A percentile compares a stretch with the other conserved stretches of the same genome.
phyloP scores from a whole-genome alignment of 2,329 filamentous ascomycete species.

The Stylonectria norvegica region DNA sequence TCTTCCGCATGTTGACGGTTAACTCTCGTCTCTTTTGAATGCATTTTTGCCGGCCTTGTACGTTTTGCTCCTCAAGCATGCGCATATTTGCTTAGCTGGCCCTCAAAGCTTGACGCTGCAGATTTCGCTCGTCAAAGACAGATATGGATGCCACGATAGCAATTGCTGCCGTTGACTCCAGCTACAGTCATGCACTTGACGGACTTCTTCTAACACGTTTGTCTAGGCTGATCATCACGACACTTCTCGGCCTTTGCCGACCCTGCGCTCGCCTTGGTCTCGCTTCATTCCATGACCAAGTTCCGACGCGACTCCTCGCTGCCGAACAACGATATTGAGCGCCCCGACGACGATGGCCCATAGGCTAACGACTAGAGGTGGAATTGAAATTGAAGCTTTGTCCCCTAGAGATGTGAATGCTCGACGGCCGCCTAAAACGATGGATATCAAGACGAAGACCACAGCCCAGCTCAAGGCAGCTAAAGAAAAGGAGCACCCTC shows the following conservation, averaged over 20 bases:
- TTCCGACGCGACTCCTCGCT: too few relatives aligned
- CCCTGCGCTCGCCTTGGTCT: constrained; percentile 9
- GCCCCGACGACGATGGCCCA: constrained; percentile 42
- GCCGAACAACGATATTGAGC: too few relatives aligned
- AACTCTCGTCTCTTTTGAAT: constrained; percentile 24
- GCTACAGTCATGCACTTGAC: neutral
- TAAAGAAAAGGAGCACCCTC: constrained; percentile 65
- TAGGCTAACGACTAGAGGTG: constrained; percentile 47
- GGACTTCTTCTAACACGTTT: constrained; percentile 9
- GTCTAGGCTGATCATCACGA: constrained; percentile 15
- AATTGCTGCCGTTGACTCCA: neutral
- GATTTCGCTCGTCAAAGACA: too few relatives aligned
- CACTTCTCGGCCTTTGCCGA: constrained; percentile 15
- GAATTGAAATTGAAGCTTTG: constrained; percentile 58
- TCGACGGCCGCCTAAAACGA: constrained; percentile 48
- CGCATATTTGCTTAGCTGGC: too few relatives aligned
- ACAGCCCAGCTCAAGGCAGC: constrained; percentile 51
- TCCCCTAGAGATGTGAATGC: constrained; percentile 64
- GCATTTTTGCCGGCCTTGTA: constrained; percentile 26
- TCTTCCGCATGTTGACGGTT: constrained; percentile 14
- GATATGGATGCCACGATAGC: too few relatives aligned
- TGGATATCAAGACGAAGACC: constrained; percentile 51
- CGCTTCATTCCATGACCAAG: constrained; percentile 4
- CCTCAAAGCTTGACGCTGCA: too few relatives aligned
- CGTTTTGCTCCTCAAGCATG: too few relatives aligned